A percentile compares a stretch with the other conserved stretches of the same genome.
Conservation (phyloP, 1,284 basidiomycete species). For the Stereum hirsutum region DNA sequence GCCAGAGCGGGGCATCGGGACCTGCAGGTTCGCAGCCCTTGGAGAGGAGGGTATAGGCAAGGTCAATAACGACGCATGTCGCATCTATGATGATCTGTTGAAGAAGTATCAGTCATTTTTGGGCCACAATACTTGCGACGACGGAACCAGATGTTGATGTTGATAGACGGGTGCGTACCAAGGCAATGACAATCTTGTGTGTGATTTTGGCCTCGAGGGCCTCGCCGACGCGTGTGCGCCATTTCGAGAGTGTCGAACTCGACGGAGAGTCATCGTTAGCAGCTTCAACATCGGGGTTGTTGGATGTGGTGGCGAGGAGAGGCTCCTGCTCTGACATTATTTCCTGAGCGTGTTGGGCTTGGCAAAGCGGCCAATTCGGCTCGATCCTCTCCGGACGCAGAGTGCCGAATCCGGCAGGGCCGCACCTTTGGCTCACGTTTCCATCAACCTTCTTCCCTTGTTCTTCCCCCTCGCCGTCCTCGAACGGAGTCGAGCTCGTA, state of each 20-base stretch:
- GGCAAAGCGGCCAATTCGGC: no score
- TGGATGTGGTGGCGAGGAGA: slow-evolving; percentile 31
- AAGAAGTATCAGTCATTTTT: neutral
- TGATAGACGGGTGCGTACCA: slow-evolving; percentile 33
- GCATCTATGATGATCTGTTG: slow-evolving; percentile 59
- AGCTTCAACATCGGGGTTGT: slow-evolving; percentile 15
- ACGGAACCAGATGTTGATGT: slow-evolving; percentile 6
- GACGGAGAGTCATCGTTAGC: slow-evolving; percentile 9
- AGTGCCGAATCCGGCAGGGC: no score
- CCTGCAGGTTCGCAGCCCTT: slow-evolving; percentile 38
- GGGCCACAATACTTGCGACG: slow-evolving; percentile 1
- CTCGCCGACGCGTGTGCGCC: slow-evolving; percentile 30
- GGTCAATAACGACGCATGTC: slow-evolving; percentile 55
- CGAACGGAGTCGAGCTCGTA: no score
- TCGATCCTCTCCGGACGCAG: no score
- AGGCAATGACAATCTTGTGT: slow-evolving; percentile 50
- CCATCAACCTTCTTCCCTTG: no score
- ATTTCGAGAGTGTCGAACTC: no score
- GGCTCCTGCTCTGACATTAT: slow-evolving; percentile 48
- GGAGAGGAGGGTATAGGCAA: slow-evolving; percentile 57
- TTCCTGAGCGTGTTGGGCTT: no score
- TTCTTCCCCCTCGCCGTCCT: no score
- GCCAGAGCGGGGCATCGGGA: slow-evolving; percentile 45
- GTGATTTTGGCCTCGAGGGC: slow-evolving; percentile 43
- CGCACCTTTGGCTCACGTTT: no score